Evolutionary conservation across 495 filamentous ascomycete species (phyloP).

Genomic region (Penicillium chermesinum): DNA sequence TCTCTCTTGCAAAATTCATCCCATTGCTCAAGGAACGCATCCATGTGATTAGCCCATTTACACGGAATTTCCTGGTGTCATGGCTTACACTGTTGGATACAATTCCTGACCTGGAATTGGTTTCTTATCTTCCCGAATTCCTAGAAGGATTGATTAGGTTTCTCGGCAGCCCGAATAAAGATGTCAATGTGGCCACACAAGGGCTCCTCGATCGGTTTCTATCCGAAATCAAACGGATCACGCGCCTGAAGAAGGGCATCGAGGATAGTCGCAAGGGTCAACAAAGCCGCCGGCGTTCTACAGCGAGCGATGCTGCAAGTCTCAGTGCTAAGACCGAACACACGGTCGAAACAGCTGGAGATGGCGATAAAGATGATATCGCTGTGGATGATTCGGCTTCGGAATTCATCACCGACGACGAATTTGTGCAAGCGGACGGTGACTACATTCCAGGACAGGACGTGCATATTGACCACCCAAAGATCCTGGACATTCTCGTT

Average conservation of each 20-base stretch:
- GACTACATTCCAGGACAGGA: constrained; percentile 98
- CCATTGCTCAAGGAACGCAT: constrained; percentile 91
- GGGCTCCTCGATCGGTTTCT: constrained; percentile 87
- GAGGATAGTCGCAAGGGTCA: constrained; percentile 73
- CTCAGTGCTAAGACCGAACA: constrained; percentile 42
- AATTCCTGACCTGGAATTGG: constrained; percentile 93
- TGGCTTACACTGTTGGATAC: constrained; percentile 96
- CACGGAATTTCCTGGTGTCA: constrained; percentile 87
- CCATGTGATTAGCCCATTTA: constrained; percentile 88
- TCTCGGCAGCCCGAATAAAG: constrained; percentile 81
- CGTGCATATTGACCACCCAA: constrained; percentile 87
- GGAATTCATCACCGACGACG: constrained; percentile 54
- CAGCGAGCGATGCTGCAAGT: constrained; percentile 59
- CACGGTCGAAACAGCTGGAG: constrained; percentile 21
- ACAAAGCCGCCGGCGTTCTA: constrained; percentile 62
- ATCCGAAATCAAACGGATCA: constrained; percentile 89
- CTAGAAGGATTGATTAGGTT: constrained; percentile 87
- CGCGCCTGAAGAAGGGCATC: constrained; percentile 85
- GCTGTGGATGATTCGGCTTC: constrained; percentile 56
- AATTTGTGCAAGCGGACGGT: constrained; percentile 63
- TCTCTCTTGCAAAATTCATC: constrained; percentile 87
- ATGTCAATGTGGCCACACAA: constrained; percentile 91
- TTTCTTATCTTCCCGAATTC: constrained; percentile 87
- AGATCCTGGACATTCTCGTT: constrained; percentile 87
- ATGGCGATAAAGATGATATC: constrained; percentile 41